Percentiles rank a stretch among this genome's conserved stretches.
These are phyloP conservation scores for Leptomonas pyrrhocoris DNA, from an alignment of 208 protist species.

Conservation along the genomic window DNA sequence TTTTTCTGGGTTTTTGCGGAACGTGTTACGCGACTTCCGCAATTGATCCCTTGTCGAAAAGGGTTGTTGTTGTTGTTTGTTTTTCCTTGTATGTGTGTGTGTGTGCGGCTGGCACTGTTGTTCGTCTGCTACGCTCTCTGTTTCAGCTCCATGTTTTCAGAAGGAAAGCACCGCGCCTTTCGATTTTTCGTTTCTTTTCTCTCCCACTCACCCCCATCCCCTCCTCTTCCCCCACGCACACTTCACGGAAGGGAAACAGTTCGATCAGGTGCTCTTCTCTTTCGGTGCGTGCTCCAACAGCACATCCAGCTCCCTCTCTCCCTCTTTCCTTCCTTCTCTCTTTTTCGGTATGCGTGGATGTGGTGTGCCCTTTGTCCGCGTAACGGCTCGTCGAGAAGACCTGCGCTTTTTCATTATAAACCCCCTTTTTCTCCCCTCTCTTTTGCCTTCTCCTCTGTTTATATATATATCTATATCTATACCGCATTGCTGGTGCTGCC, in stretches of 20 bases:
- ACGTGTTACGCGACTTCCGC: slow-evolving; percentile 15
- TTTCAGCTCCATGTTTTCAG: not conserved
- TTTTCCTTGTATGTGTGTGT: not conserved
- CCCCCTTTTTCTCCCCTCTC: not conserved
- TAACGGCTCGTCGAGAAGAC: slow-evolving; percentile 9
- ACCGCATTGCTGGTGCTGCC: not conserved
- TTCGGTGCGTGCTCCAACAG: not conserved
- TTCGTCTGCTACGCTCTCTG: not conserved
- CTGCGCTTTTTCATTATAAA: not conserved
- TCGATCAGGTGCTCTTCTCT: too few species aligned
- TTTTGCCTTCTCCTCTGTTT: not conserved
- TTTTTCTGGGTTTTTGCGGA: not conserved
- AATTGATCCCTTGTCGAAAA: not conserved
- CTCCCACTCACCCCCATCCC: not conserved
- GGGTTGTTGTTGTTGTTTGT: slow-evolving; percentile 5
- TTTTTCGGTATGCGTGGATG: not conserved
- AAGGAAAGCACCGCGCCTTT: not conserved
- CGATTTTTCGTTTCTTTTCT: slow-evolving; percentile 4
- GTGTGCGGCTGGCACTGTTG: not conserved
- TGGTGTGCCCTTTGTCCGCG: not conserved
- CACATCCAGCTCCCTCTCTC: not conserved
- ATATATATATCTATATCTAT: not conserved
- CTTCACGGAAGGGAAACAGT: too few species aligned
- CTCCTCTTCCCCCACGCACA: too few species aligned
- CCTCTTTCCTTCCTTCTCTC: not conserved